Base-by-base conservation (phyloP, 768 basidiomycete species). In the Phallus indusiatus region DNA sequence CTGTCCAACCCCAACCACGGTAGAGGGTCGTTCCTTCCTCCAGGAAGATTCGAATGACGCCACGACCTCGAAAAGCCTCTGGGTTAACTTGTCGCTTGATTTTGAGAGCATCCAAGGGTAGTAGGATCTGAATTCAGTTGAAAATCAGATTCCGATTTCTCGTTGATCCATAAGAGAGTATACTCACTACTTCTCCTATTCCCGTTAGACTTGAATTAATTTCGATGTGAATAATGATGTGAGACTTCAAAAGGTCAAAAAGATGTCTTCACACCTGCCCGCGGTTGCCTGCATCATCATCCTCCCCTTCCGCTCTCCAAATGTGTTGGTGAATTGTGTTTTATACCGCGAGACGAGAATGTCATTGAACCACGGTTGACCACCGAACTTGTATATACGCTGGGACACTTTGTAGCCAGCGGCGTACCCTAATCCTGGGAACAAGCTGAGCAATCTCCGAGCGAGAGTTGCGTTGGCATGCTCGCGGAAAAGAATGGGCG, bases 71-170 rank as follows among this genome's bases (percentile, higher is more conserved):
- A 83, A 99, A 93, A 1, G 95, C 95, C 67, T 97, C 96, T 1
- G 95, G 95, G 75, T 99, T 99, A 58, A 89, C 90, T 76, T 99
- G 95, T 55, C 94, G 87, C 76, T 96, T 97, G 73, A 99, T 98
- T 75, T 99, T 99, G 70, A 99, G 84, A 21, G 84, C 94, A 68
- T 99, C 95, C 5, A 98, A 80, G 1, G 95, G 95, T 36, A 99
- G 83, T n/a, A 99, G 84, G 35, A 95, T 84, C 86, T 86, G 62
- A 62, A 53, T 35, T 47, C 17, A 48, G 37, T 7, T 8, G 0
- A 2, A 22, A 34, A 36, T n/a, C 17, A 37, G n/a, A 21, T 21
- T 49, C 33, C 1, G 54, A 24, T n/a, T n/a, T n/a, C n/a, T n/a
- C n/a, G n/a, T n/a, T n/a, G n/a, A n/a, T n/a, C n/a, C n/a, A n/a